These are phyloP conservation scores for Colletotrichum sp. DNA, from an alignment of 2,329 filamentous ascomycete genomes.

Conservation along the genomic window DNA sequence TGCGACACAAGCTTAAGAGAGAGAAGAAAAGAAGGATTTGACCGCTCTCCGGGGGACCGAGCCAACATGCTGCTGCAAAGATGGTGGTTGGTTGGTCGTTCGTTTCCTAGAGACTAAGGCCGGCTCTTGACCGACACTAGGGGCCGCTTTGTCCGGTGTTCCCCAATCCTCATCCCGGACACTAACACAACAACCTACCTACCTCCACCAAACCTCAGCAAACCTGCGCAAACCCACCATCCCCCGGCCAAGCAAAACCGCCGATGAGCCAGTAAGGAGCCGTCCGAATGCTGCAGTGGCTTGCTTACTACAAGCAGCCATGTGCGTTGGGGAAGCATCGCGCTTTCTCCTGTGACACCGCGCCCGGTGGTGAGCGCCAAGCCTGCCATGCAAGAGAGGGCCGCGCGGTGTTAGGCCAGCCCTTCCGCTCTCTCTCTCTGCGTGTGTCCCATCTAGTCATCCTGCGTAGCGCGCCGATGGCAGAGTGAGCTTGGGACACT, in stretches of 20 bases:
- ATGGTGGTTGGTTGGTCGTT: slow-evolving; percentile 1
- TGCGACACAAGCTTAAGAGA: background rate
- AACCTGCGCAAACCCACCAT: background rate
- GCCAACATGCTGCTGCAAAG: background rate
- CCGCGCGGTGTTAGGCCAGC: background rate
- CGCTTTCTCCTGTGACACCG: background rate
- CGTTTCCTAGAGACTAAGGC: background rate
- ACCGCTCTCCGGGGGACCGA: background rate
- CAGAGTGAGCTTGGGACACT: background rate
- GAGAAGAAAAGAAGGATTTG: background rate
- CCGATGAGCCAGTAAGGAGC: background rate
- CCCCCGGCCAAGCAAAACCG: background rate
- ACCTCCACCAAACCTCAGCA: background rate
- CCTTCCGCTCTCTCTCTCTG: background rate
- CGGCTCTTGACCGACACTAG: slow-evolving; percentile 7
- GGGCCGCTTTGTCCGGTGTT: slow-evolving; percentile 14
- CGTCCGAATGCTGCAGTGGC: slow-evolving; percentile 1
- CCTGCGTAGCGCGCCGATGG: background rate
- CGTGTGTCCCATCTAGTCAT: background rate
- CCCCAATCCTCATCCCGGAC: slow-evolving; percentile 18
- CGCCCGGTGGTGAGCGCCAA: background rate
- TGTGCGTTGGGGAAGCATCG: background rate
- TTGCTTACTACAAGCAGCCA: background rate
- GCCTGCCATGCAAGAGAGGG: slow-evolving; percentile 1
- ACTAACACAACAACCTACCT: background rate